phyloP scores from a whole-genome alignment of 805 yeast species.

The Wickerhamiella siamensis region DNA sequence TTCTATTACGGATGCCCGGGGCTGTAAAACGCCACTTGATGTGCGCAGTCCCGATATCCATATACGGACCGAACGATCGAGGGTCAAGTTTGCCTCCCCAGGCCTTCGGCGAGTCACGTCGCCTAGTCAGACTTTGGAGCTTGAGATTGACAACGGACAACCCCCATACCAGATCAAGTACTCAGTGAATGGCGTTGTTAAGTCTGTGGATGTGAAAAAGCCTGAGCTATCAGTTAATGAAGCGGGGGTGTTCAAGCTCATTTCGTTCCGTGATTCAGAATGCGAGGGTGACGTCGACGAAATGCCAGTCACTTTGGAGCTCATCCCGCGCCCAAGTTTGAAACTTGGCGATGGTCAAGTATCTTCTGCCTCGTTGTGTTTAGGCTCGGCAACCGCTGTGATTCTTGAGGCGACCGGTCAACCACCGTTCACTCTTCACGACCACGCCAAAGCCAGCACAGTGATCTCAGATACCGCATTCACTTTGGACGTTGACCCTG shows the following conservation, averaged over 20 bases:
- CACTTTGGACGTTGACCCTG: not conserved
- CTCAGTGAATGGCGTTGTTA: conserved; percentile 3
- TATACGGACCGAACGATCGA: conserved; percentile 40
- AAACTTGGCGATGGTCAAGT: conserved; percentile 25
- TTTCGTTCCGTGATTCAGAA: conserved; percentile 34
- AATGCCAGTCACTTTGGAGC: conserved; percentile 29
- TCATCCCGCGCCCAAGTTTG: conserved; percentile 35
- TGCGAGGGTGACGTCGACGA: conserved; percentile 36
- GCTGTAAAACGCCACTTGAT: conserved; percentile 58
- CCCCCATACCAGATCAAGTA: conserved; percentile 34
- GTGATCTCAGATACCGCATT: conserved; percentile 1
- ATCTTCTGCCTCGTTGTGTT: conserved; percentile 3
- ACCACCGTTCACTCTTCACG: conserved; percentile 17
- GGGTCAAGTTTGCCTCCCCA: conserved; percentile 45
- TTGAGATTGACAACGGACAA: conserved; percentile 33
- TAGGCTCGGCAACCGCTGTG: not conserved
- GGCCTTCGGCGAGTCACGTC: conserved; percentile 27
- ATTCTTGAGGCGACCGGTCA: conserved; percentile 11
- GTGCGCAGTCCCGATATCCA: conserved; percentile 46
- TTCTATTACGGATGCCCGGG: conserved; percentile 57
- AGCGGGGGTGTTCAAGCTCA: conserved; percentile 36
- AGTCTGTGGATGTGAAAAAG: not conserved
- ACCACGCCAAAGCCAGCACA: conserved; percentile 13
- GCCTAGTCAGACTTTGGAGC: conserved; percentile 41
- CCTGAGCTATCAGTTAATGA: conserved; percentile 25